These are phyloP conservation scores for Penicillium pulvis DNA, from an alignment of 495 filamentous ascomycete genomes.

Conservation along the genomic window DNA sequence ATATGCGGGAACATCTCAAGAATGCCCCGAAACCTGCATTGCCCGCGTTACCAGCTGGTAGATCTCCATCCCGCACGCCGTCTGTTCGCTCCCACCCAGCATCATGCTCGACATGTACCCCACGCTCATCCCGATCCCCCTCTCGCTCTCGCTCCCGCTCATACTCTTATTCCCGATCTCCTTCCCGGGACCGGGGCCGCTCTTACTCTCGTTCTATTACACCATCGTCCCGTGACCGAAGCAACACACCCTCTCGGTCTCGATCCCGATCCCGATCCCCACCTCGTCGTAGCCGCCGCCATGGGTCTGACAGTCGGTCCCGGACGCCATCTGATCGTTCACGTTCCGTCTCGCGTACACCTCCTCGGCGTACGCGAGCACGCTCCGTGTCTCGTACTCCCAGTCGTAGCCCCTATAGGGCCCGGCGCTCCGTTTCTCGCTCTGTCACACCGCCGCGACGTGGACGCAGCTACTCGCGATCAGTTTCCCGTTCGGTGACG, in stretches of 20 bases:
- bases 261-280: constrained; percentile 10
- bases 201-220: constrained; percentile 44
- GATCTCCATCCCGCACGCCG: constrained; percentile 57
- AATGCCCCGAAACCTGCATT: constrained; percentile 78
- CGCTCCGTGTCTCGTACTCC: constrained; percentile 35
- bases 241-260: constrained; percentile 22
- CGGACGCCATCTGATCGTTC: constrained; percentile 14
- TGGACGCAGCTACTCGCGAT: constrained; percentile 35
- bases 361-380: constrained; percentile 29
- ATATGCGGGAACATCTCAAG: constrained; percentile 88
- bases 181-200: constrained; percentile 43
- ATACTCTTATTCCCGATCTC: constrained; percentile 43
- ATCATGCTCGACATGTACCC: constrained; percentile 45
- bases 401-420: constrained; percentile 28
- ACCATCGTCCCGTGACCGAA: constrained; percentile 41
- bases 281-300: background rate
- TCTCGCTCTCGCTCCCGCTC: constrained; percentile 45
- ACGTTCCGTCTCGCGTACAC: constrained; percentile 34
- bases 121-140: constrained; percentile 40
- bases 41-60: constrained; percentile 62
- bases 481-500: constrained; percentile 37
- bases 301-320: constrained; percentile 1
- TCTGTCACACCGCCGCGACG: constrained; percentile 40
- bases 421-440: constrained; percentile 34
- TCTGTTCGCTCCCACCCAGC: constrained; percentile 56